Percentiles rank a stretch among this genome's conserved stretches.
Conservation (phyloP, 208 protist species). For the Trypanosoma melophagium region DNA sequence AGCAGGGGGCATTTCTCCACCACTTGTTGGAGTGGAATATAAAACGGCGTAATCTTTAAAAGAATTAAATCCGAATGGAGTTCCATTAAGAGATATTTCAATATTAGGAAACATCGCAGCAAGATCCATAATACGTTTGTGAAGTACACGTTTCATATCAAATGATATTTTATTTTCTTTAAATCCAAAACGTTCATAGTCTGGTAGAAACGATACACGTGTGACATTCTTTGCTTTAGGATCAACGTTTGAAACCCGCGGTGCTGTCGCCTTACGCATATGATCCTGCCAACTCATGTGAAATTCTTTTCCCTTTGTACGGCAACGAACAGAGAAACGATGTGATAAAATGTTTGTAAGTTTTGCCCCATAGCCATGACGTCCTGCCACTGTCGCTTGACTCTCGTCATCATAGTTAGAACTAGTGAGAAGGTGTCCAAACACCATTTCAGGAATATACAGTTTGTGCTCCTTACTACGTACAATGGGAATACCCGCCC, state of each 20-base stretch:
- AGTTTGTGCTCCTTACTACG: slow-evolving; percentile 91
- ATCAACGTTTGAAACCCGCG: slow-evolving; percentile 84
- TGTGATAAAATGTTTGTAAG: slow-evolving; percentile 99
- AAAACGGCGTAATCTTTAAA: slow-evolving; percentile 97
- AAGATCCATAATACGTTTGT: slow-evolving; percentile 93
- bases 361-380: slow-evolving; percentile 98
- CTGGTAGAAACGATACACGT: slow-evolving; percentile 85
- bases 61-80: slow-evolving; percentile 88
- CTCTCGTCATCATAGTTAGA: slow-evolving; percentile 97
- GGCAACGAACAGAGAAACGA: slow-evolving; percentile 94
- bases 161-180: slow-evolving; percentile 64
- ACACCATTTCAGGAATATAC: slow-evolving; percentile 98
- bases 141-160: slow-evolving; percentile 86
- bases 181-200: slow-evolving; percentile 86
- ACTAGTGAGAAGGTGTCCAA: slow-evolving; percentile 96
- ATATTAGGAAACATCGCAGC: slow-evolving; percentile 90
- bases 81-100: slow-evolving; percentile 96
- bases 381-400: slow-evolving; percentile 91
- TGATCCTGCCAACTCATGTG: slow-evolving; percentile 96
- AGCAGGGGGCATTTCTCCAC: slow-evolving; percentile 49
- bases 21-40: slow-evolving; percentile 54
- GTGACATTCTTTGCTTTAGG: slow-evolving; percentile 75
- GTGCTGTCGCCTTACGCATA: slow-evolving; percentile 93
- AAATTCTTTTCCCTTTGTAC: slow-evolving; percentile 85
- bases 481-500: slow-evolving; percentile 92